phyloP scores from a whole-genome alignment of 139 green algal species.

The Limnomonas spitsbergensis region DNA sequence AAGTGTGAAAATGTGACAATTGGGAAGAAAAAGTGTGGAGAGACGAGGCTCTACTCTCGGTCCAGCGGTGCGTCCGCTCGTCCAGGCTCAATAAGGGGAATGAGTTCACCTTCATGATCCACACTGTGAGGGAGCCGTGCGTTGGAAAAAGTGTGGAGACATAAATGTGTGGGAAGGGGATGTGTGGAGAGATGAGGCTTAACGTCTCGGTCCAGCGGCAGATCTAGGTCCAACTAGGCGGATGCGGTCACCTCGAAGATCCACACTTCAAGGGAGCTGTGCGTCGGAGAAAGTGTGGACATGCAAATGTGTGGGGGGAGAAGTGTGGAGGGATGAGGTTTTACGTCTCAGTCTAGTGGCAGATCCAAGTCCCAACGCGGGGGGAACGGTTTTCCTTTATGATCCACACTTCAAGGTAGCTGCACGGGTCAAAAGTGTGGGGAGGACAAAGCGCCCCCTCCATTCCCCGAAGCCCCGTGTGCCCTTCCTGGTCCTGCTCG shows the following conservation, averaged over 20 bases:
- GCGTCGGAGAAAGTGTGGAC: not conserved
- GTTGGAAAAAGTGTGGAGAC: too few relatives aligned
- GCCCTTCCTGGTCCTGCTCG: too few relatives aligned
- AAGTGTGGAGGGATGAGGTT: conserved; percentile 18
- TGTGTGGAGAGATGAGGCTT: too few relatives aligned
- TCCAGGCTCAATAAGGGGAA: too few relatives aligned
- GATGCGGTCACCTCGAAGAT: conserved; percentile 72
- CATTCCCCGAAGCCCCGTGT: too few relatives aligned
- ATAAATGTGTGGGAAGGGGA: too few relatives aligned
- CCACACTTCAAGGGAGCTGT: conserved; percentile 42
- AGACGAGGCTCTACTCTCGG: not conserved
- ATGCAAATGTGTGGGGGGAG: not conserved
- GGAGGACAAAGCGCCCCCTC: too few relatives aligned
- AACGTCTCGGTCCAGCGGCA: conserved; percentile 39
- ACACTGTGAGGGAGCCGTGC: too few relatives aligned
- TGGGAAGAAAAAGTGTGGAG: not conserved
- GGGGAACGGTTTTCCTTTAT: conserved; percentile 71
- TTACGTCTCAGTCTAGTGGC: conserved; percentile 41
- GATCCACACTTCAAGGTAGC: conserved; percentile 62
- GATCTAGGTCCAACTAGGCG: conserved; percentile 51
- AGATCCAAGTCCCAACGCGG: conserved; percentile 47
- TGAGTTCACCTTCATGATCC: too few relatives aligned
- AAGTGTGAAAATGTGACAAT: not conserved
- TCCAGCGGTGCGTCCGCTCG: too few relatives aligned
- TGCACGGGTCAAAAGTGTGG: too few relatives aligned